Conservation (phyloP, 1,284 basidiomycete genomes). For the Peniophora sp. region DNA sequence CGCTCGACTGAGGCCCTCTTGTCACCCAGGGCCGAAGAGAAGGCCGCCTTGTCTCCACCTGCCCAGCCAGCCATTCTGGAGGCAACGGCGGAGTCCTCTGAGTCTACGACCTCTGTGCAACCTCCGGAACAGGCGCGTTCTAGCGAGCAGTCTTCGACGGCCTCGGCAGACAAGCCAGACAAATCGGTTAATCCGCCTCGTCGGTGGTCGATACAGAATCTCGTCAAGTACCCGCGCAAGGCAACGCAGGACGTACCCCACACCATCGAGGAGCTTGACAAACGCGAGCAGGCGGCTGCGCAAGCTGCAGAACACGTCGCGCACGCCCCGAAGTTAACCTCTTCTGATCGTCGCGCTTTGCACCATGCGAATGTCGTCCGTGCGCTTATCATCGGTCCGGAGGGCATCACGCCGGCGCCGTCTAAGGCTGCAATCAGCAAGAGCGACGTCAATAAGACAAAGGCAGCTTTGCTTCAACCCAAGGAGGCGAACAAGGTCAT, state of each 20-base stretch:
- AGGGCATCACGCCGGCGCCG: conserved; percentile 21
- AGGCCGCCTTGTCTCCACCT: not conserved
- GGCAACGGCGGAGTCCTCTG: not conserved
- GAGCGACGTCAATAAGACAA: conserved; percentile 57
- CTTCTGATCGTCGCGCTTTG: conserved; percentile 52
- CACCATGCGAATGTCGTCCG: conserved; percentile 56
- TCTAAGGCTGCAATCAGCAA: conserved; percentile 26
- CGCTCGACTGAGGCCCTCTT: not conserved
- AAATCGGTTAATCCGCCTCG: conserved; percentile 3
- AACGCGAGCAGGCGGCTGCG: conserved; percentile 5
- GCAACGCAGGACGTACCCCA: not conserved
- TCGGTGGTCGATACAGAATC: conserved; percentile 12
- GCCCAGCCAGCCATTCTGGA: not conserved
- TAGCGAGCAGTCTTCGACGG: not conserved
- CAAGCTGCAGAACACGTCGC: not conserved
- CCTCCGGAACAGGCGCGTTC: not conserved
- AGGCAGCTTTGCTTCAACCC: conserved; percentile 57
- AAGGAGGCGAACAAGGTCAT: conserved; percentile 66
- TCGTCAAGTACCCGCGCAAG: not conserved
- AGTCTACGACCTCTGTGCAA: not conserved
- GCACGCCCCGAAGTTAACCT: conserved; percentile 20
- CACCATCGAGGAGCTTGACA: conserved; percentile 28
- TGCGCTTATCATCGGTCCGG: conserved; percentile 57
- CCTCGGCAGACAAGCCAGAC: not conserved
- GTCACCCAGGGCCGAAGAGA: not conserved